Base-by-base conservation (phyloP, 345 rosid species). In the Physaria fendleri region DNA sequence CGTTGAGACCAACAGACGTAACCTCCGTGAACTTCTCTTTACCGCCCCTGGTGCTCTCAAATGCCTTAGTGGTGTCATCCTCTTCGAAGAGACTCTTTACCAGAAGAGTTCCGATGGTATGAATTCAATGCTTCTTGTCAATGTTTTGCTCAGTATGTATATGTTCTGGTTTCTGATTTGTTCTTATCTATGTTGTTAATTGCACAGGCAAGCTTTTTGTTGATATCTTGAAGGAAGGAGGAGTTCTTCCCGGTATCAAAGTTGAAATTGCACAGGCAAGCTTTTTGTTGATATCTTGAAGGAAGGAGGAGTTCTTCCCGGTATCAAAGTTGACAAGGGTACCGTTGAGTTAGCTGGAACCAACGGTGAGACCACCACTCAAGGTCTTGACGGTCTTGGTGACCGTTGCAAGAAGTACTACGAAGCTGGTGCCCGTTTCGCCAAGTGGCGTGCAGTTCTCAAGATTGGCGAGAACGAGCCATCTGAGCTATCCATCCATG, bases 281-380 rank as follows among this genome's bases (percentile, higher is more conserved):
- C 92, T 78, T 21, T 89, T 93, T 0, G 88, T 85, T 51, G 95
- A 85, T 20, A 74, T 93, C 40, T 35, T 93, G 84, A 89, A 82
- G 77, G 95, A 85, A 48, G 85, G 76, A 61, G 97, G 92, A 43
- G 99, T 85, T 29, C 95, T 93, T 24, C 97, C 99, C 6, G 99
- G 97, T 22, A 93, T 93, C 56, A 93, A 89, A 81, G 97, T 93
- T 3, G 97, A 93, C 81, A 89, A 83, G 87, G 97, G 99, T 72
- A 89, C 95, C 2, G 90, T 93, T 28, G 90, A 76, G 71, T 89
- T 93, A n/a, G 77, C 87, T 14, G 99, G 96, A 25, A 93, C 99
- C 73, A 72, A 87, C 25, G 95, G 95, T 32, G 99, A 93, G 78
- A 93, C 99, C 42, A 87, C 95, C 60, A 93, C 97, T 16, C 90